Evolutionary conservation across 192 early-diverging fungal species (phyloP), one percentile per base, ranked within the genome.

Genomic region (Gonapodya prolifera): DNA sequence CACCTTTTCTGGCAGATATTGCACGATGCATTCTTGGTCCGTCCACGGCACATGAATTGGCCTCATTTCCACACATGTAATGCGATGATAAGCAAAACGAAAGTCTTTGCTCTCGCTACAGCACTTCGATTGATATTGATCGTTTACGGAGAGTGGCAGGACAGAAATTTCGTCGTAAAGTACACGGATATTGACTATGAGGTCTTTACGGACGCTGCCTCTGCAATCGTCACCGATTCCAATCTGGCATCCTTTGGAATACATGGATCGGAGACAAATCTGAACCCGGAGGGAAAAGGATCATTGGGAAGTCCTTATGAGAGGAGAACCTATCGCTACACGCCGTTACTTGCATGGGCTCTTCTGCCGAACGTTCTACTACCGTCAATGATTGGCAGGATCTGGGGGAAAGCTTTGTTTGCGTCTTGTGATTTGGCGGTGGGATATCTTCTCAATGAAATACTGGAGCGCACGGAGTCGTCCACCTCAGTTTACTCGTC

Each of bases 151-250:
- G 85, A 92, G 76, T 92, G 89, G 88, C 96, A 98, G 80, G 97
- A 99, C 80, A 84, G 86, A 1, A 83, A 94, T 70, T 88, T 93
- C 75, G 87, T 90, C 30, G 93, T 99, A n/a, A 97, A 97, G 76
- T 99, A 96, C 82, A 99, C 98, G 0, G 98, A 99, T 78, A 92
- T 99, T 76, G 98, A 99, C 84, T 99, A 99, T 84, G 83, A 87
- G 31, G 98, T 99, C 35, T 98, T 98, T 77, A 92, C 93, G 34
- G 98, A 99, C 82, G 98, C 95, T 0, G 93, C 98, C 1, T 83
- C 87, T 35, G 91, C 88, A 80, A 90, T 98, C 31, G 85, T 88
- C 61, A 69, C 83, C 1, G 93, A 92, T n/a, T n/a, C n/a, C n/a
- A n/a, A n/a, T n/a, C n/a, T n/a, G n/a, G n/a, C n/a, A n/a, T n/a